A percentile compares a stretch with the other conserved stretches of the same genome.
Conservation (phyloP, 768 basidiomycete genomes). For the Suillus plorans region DNA sequence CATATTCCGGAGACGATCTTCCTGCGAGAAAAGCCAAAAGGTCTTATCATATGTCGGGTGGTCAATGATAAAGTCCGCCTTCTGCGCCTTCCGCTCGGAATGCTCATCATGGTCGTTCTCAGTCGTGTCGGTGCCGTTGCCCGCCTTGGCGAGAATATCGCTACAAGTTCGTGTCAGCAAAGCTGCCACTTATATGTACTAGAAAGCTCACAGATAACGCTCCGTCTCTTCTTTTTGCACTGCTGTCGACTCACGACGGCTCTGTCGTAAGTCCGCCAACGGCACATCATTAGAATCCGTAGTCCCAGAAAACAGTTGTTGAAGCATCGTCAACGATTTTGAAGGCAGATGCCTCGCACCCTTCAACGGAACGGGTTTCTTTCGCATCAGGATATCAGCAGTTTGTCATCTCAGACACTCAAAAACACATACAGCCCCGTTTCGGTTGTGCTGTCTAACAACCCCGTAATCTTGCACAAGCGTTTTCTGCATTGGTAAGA, state of each 20-base stretch:
- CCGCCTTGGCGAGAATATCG: constrained; percentile 66
- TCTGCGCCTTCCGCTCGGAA: constrained; percentile 71
- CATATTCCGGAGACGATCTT: constrained; percentile 64
- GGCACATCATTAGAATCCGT: constrained; percentile 54
- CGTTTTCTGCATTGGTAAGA: constrained; percentile 78
- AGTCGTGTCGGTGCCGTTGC: constrained; percentile 45
- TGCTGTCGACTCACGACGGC: constrained; percentile 31
- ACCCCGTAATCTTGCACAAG: constrained; percentile 60
- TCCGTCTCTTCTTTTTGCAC: constrained; percentile 58
- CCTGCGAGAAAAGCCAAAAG: constrained; percentile 87
- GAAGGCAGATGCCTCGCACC: constrained; percentile 51
- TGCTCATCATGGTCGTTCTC: constrained; percentile 62
- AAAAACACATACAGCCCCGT: constrained; percentile 30
- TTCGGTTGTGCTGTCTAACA: constrained; percentile 32
- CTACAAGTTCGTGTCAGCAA: constrained; percentile 35
- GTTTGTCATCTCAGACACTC: not conserved
- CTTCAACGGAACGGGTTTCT: constrained; percentile 19
- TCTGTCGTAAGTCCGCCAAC: constrained; percentile 50
- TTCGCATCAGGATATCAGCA: constrained; percentile 19
- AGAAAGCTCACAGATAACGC: constrained; percentile 61
- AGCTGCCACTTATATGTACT: not conserved
- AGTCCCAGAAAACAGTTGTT: constrained; percentile 65
- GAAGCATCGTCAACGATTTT: constrained; percentile 59
- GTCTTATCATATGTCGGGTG: constrained; percentile 90
- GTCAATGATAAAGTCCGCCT: constrained; percentile 83